Conservation (phyloP, 306 rosid genomes). For the Ceratonia siliqua region DNA sequence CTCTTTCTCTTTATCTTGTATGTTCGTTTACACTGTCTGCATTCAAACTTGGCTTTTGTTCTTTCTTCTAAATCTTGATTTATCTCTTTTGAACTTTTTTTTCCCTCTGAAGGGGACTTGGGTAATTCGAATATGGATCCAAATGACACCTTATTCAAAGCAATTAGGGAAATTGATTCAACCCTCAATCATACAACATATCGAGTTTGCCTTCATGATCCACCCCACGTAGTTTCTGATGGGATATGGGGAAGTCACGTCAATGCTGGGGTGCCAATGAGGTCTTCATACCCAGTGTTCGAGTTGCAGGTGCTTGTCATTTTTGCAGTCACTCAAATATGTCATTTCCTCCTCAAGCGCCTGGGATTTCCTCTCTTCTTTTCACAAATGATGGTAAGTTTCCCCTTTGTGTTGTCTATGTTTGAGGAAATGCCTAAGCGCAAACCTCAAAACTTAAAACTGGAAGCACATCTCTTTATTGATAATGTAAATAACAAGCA, state of each 20-base stretch:
- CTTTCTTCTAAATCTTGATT: background rate
- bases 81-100: background rate
- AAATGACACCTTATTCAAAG: background rate
- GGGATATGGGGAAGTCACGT: slow-evolving; percentile 33
- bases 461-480: background rate
- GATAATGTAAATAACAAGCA: background rate
- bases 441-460: background rate
- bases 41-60: background rate
- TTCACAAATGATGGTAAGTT: slow-evolving; percentile 61
- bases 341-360: slow-evolving; percentile 42
- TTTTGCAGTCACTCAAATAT: slow-evolving; percentile 35
- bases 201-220: slow-evolving; percentile 25
- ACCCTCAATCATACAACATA: background rate
- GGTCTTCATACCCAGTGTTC: slow-evolving; percentile 41
- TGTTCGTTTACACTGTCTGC: background rate
- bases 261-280: slow-evolving; percentile 33
- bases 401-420: too few species aligned
- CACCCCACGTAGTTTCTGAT: slow-evolving; percentile 45
- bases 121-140: background rate
- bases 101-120: background rate
- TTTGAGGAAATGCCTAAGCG: background rate
- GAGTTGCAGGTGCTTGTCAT: slow-evolving; percentile 52
- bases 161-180: background rate
- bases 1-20: background rate
- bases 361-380: slow-evolving; percentile 49